These are phyloP conservation scores for Protoeuglena noctilucae DNA, from an alignment of 139 green algal species.

Conservation along the genomic window DNA sequence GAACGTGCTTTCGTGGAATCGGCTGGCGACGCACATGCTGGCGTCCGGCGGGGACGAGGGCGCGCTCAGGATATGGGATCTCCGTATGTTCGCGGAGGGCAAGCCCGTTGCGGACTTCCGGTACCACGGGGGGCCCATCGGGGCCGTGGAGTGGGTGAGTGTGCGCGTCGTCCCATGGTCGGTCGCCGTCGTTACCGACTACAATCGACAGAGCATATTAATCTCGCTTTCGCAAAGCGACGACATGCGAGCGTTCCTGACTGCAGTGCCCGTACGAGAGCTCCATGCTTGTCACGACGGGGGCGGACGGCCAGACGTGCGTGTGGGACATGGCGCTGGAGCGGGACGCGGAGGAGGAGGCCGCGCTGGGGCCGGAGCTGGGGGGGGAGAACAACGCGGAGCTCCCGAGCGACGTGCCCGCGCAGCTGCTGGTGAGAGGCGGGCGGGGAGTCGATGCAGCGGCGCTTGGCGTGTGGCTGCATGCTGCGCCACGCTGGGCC, in stretches of 20 bases:
- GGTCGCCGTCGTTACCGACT: no score
- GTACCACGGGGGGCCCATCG: conserved; percentile 55
- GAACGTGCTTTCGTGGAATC: conserved; percentile 94
- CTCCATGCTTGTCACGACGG: conserved; percentile 65
- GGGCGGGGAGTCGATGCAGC: no score
- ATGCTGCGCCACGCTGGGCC: no score
- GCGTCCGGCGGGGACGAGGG: conserved; percentile 80
- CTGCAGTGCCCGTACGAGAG: conserved; percentile 75
- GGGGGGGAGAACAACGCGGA: conserved; percentile 43
- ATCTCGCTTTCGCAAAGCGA: no score
- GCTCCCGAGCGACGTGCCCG: conserved; percentile 46
- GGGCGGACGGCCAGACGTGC: conserved; percentile 50
- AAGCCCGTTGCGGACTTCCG: conserved; percentile 47
- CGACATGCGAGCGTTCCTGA: no score
- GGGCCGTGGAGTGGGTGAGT: conserved; percentile 89
- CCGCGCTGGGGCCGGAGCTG: conserved; percentile 23
- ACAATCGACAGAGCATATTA: no score
- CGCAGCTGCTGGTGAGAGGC: conserved; percentile 28
- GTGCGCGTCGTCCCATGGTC: no score
- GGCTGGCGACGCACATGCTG: conserved; percentile 77
- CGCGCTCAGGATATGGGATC: conserved; percentile 80
- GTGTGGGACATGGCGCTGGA: conserved; percentile 96
- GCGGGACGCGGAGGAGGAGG: conserved; percentile 87
- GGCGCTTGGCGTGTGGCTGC: no score
- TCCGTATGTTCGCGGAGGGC: conserved; percentile 48